A percentile compares a stretch with the other conserved stretches of the same genome.
These are phyloP conservation scores for Geotrichum candidum DNA, from an alignment of 1,139 yeast genomes.

Conservation along the genomic window DNA sequence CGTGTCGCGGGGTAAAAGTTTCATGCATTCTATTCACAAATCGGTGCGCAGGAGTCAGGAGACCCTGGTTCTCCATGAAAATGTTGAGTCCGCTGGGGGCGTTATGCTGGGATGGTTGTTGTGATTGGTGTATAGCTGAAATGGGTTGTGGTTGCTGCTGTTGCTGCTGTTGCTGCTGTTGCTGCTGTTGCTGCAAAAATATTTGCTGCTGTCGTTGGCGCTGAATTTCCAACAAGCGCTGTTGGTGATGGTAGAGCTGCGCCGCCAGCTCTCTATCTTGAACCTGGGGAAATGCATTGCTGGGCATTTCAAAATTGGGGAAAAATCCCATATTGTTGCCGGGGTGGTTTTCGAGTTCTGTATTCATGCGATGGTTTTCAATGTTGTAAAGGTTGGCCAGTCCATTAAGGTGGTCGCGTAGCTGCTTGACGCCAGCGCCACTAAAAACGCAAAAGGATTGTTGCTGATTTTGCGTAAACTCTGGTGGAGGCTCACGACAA, in stretches of 20 bases:
- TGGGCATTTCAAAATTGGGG: not conserved
- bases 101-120: not conserved
- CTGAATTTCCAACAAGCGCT: not conserved
- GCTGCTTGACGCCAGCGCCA: constrained; percentile 75
- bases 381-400: not conserved
- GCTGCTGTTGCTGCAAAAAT: not conserved
- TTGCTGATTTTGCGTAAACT: constrained; percentile 82
- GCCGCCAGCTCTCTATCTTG: not conserved
- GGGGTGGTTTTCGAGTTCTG: not conserved
- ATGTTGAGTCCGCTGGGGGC: not conserved
- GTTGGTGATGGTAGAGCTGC: not conserved
- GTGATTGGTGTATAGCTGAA: not conserved
- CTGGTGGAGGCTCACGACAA: constrained; percentile 94
- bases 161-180: not conserved
- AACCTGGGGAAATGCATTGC: not conserved
- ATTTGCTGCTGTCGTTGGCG: not conserved
- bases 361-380: not conserved
- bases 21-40: not conserved
- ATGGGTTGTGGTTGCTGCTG: not conserved
- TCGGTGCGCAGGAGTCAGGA: not conserved
- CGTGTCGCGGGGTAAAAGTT: not conserved
- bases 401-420: constrained; percentile 37
- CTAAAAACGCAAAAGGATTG: constrained; percentile 88
- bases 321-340: not conserved
- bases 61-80: not conserved